Evolutionary conservation across 805 yeast species (phyloP), one percentile per base, ranked within the genome.

Genomic region (Saccharomyces jurei): DNA sequence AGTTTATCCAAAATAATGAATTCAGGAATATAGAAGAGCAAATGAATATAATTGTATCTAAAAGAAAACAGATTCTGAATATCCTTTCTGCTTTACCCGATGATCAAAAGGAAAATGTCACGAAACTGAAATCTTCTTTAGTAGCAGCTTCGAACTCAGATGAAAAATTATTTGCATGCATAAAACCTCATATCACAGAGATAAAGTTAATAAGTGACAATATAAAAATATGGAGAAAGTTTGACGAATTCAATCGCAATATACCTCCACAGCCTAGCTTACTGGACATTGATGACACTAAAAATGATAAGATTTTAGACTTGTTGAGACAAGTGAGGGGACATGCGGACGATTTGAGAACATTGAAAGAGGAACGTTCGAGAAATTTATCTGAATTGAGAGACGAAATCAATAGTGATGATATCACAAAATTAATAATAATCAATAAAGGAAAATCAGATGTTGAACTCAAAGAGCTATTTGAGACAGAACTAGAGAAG

Each of bases 381-480:
- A 75, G 81, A 41, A 76, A 85, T 1, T 73, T 87, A 36, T 76
- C 76, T 1, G 88, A 83, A 50, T 75, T 92, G 63, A 89, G 89
- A 64, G 77, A 74, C 6, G 79, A 80, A 50, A 83, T 87, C 32
- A 94, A 84, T 62, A 76, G 78, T 13, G 98, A 92, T 70, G 97
- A 92, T 65, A 89, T 90, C 50, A 85, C 96, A 0, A 83, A 85
- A 52, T 74, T 84, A 11, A 74, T 92, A 31, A 79, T 92, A 8
- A 73, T 84, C 59, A 85, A 87, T 65, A 81, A 80, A 56, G 77
- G 80, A 48, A 78, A 77, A 41, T 72, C 81, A 4, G 81, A 81
- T 6, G 76, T 79, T 48, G 90, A 85, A 55, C 75, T 82, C 56
- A 77, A 77, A 58, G 73, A 77, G 9, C 66, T 86, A 13, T 90